Base-by-base conservation (phyloP, 2,329 filamentous ascomycete genomes). In the Sporothrix pallida region DNA sequence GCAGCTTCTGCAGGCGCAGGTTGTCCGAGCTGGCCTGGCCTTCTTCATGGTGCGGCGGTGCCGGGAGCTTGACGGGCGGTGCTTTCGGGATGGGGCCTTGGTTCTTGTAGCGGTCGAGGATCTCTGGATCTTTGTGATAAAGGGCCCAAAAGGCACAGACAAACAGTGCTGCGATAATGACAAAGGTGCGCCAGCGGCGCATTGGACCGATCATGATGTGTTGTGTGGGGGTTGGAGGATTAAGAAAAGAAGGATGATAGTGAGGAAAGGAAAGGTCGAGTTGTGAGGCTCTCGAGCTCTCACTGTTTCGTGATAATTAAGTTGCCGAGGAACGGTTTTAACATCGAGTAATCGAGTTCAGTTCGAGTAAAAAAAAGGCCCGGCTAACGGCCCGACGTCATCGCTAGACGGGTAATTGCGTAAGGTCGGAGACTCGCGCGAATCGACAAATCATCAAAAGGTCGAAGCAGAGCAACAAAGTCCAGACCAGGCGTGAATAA, bases 1-100 rank as follows among this genome's bases (percentile, higher is more conserved):
- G 80, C 26, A 79, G 79, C 77, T 80, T 83, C 52, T 79, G 74
- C 81, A 77, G 62, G 44, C 74, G 76, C 69, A 75, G 50, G 50
- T 58, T 23, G 4, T 58, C 37, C 10, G 62, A 58, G 44, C 20
- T 44, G 62, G 60, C 50, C 26, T 72, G 50, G 20, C 42, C 50
- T 3, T 62, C 67, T 10, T 37, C 10, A 4, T 17, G 20, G 31
- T 71, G 37, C 3, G 60, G 37, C 15, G 71, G 74, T n/a, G 75
- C 54, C 9, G 74, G 73, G 20, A 73, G 20, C 56, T 72, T 74
- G 26, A 72, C 37, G 6, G 67, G 26, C 58, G 74, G 68, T n/a
- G 72, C 54, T 17, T 70, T 70, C 31, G 62, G 54, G 42, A 69
- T 70, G 42, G 72, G 68, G 13, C 54, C 63, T 9, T 26, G 20